Percentiles rank a stretch among this genome's conserved stretches.
Evolutionary conservation across 1,139 yeast species (phyloP).

Genomic region (Protomyces inundatus): DNA sequence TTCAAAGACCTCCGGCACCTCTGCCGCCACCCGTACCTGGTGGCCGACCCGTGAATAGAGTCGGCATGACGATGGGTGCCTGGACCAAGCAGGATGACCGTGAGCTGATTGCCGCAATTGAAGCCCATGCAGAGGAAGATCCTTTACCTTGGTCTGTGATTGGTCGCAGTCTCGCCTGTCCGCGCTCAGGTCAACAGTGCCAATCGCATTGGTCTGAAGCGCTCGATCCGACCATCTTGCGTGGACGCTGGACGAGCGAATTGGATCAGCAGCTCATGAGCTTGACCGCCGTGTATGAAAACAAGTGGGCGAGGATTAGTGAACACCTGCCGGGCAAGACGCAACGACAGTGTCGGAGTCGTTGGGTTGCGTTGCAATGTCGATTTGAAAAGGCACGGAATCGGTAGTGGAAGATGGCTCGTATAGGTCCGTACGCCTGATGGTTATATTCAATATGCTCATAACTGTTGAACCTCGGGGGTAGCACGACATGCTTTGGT

Average conservation of each 20-base stretch:
- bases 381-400: neutral
- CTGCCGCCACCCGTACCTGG: neutral
- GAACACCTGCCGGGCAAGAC: constrained; percentile 2
- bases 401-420: no score
- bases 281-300: constrained; percentile 65
- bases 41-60: neutral
- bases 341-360: constrained; percentile 18
- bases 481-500: no score
- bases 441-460: no score
- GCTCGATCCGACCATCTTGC: constrained; percentile 72
- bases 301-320: constrained; percentile 57
- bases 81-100: neutral
- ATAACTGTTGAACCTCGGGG: no score
- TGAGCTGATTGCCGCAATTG: neutral
- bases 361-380: constrained; percentile 6
- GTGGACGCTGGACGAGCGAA: constrained; percentile 72
- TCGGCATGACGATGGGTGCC: neutral
- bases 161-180: neutral
- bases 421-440: no score
- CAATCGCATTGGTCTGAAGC: constrained; percentile 87
- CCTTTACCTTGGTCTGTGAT: neutral
- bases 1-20: neutral
- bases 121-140: neutral
- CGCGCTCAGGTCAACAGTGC: constrained; percentile 87
- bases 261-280: constrained; percentile 68